These are phyloP conservation scores for Poa pratensis DNA, from an alignment of 176 grass and related monocot genomes.

Conservation along the genomic window DNA sequence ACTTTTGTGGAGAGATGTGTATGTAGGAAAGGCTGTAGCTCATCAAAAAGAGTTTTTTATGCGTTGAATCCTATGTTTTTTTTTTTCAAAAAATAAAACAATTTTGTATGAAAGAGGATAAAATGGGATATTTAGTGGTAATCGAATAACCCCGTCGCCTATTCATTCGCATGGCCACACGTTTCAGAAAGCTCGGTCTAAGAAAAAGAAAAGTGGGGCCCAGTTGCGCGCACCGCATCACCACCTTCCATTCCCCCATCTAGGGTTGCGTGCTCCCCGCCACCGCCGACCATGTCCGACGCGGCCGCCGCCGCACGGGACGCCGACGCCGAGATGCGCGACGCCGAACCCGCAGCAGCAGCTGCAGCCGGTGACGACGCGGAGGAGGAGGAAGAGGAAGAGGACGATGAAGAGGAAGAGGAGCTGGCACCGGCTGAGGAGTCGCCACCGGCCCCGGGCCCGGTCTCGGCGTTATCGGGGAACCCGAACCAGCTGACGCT, in stretches of 20 bases:
- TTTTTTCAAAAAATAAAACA: too few relatives aligned
- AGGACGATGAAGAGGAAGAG: constrained; percentile 14
- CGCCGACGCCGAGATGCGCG: constrained; percentile 53
- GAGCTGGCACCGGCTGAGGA: constrained; percentile 21
- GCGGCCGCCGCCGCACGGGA: constrained; percentile 20
- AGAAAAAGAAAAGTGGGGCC: background rate
- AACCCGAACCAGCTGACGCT: constrained; percentile 86
- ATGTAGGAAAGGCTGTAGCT: too few relatives aligned
- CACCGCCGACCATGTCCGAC: constrained; percentile 56
- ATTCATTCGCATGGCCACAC: constrained; percentile 47
- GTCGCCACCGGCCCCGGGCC: constrained; percentile 38
- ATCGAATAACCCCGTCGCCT: constrained; percentile 12
- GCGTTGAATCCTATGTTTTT: too few relatives aligned
- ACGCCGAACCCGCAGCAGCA: background rate
- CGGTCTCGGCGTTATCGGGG: constrained; percentile 49
- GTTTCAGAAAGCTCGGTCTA: background rate
- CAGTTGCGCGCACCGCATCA: constrained; percentile 37
- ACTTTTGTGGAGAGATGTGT: too few relatives aligned
- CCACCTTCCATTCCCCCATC: constrained; percentile 58
- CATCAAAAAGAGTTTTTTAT: too few relatives aligned
- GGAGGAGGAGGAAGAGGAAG: constrained; percentile 44
- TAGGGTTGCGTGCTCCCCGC: constrained; percentile 56
- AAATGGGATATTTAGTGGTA: background rate
- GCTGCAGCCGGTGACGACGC: constrained; percentile 14
- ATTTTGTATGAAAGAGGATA: background rate